Percentiles rank a stretch among this genome's conserved stretches.
phyloP scores from a whole-genome alignment of 1,284 basidiomycete genomes.

The Exobasidium rhododendri region DNA sequence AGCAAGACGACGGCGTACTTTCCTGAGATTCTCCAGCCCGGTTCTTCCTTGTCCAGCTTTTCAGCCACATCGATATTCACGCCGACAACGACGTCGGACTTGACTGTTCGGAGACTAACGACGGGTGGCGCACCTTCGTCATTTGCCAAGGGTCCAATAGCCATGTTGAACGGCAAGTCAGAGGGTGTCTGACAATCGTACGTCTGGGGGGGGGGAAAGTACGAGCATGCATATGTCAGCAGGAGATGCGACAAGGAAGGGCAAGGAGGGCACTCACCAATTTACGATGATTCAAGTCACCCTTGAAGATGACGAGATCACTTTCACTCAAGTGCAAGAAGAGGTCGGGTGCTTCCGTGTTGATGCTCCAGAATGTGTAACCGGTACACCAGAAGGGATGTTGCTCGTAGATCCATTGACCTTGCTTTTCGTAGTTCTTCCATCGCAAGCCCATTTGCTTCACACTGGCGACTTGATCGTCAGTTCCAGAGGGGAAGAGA shows the following conservation, averaged over 20 bases:
- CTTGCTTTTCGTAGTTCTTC: constrained; percentile 88
- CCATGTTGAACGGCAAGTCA: constrained; percentile 81
- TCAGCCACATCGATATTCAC: constrained; percentile 67
- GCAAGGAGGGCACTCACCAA: constrained; percentile 4
- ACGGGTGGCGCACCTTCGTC: constrained; percentile 83
- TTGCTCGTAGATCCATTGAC: constrained; percentile 91
- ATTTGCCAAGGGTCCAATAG: constrained; percentile 89
- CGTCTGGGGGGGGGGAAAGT: constrained; percentile 23
- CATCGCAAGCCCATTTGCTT: constrained; percentile 78
- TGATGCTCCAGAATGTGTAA: constrained; percentile 72
- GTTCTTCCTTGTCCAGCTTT: constrained; percentile 66
- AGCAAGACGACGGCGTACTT: constrained; percentile 63
- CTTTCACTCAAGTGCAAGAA: constrained; percentile 87
- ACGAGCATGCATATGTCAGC: neutral
- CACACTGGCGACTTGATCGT: constrained; percentile 77
- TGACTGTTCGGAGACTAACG: constrained; percentile 50
- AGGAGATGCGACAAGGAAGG: neutral
- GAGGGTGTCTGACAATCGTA: constrained; percentile 66
- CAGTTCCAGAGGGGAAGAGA: constrained; percentile 71
- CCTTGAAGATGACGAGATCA: constrained; percentile 93
- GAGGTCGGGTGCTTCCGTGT: constrained; percentile 69
- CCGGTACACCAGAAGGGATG: constrained; percentile 64
- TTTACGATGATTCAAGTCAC: constrained; percentile 76
- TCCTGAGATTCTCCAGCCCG: constrained; percentile 77
- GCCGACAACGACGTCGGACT: constrained; percentile 70